Percentiles rank a stretch among this genome's conserved stretches.
These are phyloP conservation scores for Funneliformis geosporum DNA, from an alignment of 192 early-diverging fungal species.

Conservation along the genomic window DNA sequence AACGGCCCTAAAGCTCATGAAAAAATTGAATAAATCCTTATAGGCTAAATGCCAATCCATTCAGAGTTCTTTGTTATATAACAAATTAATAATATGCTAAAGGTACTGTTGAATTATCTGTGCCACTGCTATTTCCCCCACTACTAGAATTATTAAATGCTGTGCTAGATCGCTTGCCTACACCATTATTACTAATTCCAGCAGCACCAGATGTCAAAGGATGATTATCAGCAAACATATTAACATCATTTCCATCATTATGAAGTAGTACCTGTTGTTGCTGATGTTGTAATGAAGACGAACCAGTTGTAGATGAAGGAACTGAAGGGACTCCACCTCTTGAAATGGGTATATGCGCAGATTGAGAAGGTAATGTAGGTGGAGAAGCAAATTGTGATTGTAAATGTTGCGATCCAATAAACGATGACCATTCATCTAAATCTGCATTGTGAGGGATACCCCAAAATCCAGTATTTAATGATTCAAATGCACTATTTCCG, in stretches of 20 bases:
- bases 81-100: not conserved
- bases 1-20: no score
- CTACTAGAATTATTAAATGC: not conserved
- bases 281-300: not conserved
- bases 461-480: conserved; percentile 9
- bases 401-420: conserved; percentile 8
- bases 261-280: not conserved
- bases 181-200: not conserved
- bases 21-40: no score
- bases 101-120: not conserved
- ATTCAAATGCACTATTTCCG: not conserved
- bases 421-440: conserved; percentile 19
- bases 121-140: not conserved
- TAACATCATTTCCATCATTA: conserved; percentile 23
- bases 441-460: conserved; percentile 16
- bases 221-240: conserved; percentile 24
- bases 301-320: not conserved
- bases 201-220: not conserved
- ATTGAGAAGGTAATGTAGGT: not conserved
- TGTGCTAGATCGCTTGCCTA: not conserved
- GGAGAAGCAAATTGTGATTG: conserved; percentile 6
- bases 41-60: no score
- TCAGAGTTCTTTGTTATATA: not conserved
- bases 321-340: not conserved
- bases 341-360: not conserved